These are phyloP conservation scores for Exophiala calicioides DNA, from an alignment of 2,329 filamentous ascomycete genomes.

Conservation along the genomic window DNA sequence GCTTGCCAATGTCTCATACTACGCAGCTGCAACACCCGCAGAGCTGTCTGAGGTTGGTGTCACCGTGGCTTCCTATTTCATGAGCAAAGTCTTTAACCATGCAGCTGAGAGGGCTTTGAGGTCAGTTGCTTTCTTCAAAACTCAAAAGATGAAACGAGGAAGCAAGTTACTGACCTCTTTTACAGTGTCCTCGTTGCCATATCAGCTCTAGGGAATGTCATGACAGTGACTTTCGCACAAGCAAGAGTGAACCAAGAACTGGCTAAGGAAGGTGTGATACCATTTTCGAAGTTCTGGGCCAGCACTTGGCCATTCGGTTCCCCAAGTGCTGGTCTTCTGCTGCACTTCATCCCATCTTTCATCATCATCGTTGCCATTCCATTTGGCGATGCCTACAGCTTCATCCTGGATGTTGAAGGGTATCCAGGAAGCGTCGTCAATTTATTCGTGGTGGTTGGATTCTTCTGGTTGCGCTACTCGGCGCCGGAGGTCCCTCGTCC, in stretches of 20 bases:
- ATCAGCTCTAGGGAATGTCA: conserved; percentile 58
- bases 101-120: conserved; percentile 46
- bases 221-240: conserved; percentile 58
- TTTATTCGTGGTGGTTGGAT: too few relatives aligned
- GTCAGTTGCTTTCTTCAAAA: too few relatives aligned
- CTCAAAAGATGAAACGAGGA: too few relatives aligned
- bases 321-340: conserved; percentile 50
- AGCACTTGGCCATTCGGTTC: conserved; percentile 28
- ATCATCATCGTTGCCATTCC: conserved; percentile 68
- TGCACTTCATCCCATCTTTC: conserved; percentile 67
- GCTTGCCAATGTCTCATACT: conserved; percentile 3
- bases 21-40: conserved; percentile 44
- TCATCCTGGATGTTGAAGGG: conserved; percentile 51
- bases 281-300: conserved; percentile 34
- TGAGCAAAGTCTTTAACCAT: conserved; percentile 56
- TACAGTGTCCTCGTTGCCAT: conserved; percentile 53
- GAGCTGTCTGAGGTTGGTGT: conserved; percentile 57
- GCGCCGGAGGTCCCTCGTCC: too few relatives aligned
- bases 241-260: conserved; percentile 58
- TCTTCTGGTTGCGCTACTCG: too few relatives aligned
- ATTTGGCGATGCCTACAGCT: conserved; percentile 68
- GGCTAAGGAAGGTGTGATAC: conserved; percentile 68
- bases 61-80: conserved; percentile 59
- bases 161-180: too few relatives aligned
- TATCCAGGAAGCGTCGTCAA: too few relatives aligned